Evolutionary conservation across 768 basidiomycete genomes (phyloP).

Genomic region (Tylopilus subfusipes): DNA sequence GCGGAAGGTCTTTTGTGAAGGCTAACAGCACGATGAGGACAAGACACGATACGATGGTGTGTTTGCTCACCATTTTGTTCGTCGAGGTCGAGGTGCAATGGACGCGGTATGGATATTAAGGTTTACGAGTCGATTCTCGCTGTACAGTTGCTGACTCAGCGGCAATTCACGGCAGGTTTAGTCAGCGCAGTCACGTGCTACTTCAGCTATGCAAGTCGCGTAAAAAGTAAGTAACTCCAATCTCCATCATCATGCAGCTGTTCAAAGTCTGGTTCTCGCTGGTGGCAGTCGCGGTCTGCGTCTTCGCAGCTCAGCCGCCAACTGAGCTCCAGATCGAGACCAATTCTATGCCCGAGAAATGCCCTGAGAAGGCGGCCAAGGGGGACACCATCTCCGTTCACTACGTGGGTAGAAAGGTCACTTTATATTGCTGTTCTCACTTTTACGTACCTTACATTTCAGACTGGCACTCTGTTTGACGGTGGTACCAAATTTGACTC

Average conservation of each 20-base stretch:
- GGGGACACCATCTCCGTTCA: constrained; percentile 72
- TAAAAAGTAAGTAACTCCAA: neutral
- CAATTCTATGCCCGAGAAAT: constrained; percentile 56
- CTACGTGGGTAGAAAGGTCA: constrained; percentile 52
- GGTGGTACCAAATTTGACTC: constrained; percentile 88
- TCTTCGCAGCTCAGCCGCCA: constrained; percentile 46
- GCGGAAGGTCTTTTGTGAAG: constrained; percentile 98
- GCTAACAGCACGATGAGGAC: constrained; percentile 46
- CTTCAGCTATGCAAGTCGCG: neutral
- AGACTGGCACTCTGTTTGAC: constrained; percentile 72
- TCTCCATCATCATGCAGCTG: constrained; percentile 46
- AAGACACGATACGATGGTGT: neutral
- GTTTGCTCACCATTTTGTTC: constrained; percentile 47
- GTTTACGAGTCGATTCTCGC: constrained; percentile 28
- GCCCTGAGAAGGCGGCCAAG: constrained; percentile 49
- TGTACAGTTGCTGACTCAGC: constrained; percentile 44
- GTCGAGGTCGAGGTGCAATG: constrained; percentile 31
- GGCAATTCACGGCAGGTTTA: constrained; percentile 5
- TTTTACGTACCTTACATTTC: neutral
- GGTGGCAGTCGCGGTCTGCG: constrained; percentile 46
- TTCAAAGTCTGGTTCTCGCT: constrained; percentile 44
- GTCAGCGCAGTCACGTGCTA: constrained; percentile 7
- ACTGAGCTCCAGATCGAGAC: constrained; percentile 60
- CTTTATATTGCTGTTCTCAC: neutral
- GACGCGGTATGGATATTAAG: constrained; percentile 27